Base-by-base conservation (phyloP, 306 rosid species). In the Trifolium subterraneum region DNA sequence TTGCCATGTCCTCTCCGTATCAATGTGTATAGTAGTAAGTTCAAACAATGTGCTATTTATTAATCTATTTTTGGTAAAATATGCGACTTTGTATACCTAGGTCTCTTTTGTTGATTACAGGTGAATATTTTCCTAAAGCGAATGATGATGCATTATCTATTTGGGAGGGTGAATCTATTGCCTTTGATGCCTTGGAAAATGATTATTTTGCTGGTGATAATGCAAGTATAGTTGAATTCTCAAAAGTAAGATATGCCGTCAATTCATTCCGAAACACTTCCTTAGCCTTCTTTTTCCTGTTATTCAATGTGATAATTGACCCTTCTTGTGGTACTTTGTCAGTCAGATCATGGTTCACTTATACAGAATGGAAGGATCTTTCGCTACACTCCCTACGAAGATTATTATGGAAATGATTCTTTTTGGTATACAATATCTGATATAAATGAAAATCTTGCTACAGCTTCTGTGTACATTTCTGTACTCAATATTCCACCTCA, bases 101-200 rank as follows among this genome's bases (percentile, higher is more conserved):
- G 62, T 74, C 70, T 72, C 25, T 54, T 50, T 16, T 70, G 20
- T 58, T 56, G 8, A 19, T 16, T 83, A 15, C 85, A 92, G 98
- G 80, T 50, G 91, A 92, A 58, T 92, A 92, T 83, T 90, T 92
- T 78, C 98, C 96, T 22, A 87, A 63, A 51, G 98, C 96, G 33
- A 80, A 58, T 52, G 76, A 83, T 71, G 96, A 92, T 84, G 71
- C 78, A 48, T 23, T 88, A 67, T 84, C 82, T 23, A 83, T 88
- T 27, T 88, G 96, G 98, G 98, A 92, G 87, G 94, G 84, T 50
- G 85, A 92, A 77, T 92, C 98, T 16, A 83, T 87, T 64, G 92
- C 90, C 73, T 67, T 88, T 75, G 87, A 90, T 82, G 83, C 66
- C 70, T 80, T 92, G 29, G 91, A 78, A 75, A 92, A 92, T 77